Evolutionary conservation across 2,329 filamentous ascomycete genomes (phyloP).

Genomic region (Neocucurbitaria cava): DNA sequence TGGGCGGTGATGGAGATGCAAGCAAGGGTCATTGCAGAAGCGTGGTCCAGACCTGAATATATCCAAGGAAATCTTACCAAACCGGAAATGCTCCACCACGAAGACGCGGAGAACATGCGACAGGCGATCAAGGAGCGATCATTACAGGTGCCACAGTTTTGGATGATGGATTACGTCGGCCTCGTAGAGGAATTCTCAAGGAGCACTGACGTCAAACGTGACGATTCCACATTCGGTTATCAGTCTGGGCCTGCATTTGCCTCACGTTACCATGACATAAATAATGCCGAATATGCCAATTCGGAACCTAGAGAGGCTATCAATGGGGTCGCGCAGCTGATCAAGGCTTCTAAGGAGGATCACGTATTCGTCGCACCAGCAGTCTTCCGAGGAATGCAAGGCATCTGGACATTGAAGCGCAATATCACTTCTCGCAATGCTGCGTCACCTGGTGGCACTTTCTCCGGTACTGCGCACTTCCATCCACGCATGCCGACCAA

Average conservation of each 20-base stretch:
- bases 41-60: constrained; percentile 59
- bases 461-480: constrained; percentile 71
- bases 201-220: constrained; percentile 61
- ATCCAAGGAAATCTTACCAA: constrained; percentile 17
- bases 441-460: constrained; percentile 68
- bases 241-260: constrained; percentile 58
- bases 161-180: constrained; percentile 82
- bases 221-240: constrained; percentile 46
- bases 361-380: constrained; percentile 67
- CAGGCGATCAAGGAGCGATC: constrained; percentile 36
- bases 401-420: constrained; percentile 70
- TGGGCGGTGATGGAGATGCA: constrained; percentile 92
- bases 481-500: constrained; percentile 66
- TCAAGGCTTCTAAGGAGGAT: constrained; percentile 52
- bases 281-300: constrained; percentile 39
- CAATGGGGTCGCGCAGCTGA: constrained; percentile 52
- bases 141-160: constrained; percentile 70
- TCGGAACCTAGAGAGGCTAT: constrained; percentile 55
- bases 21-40: constrained; percentile 68
- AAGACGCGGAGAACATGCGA: constrained; percentile 52
- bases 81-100: constrained; percentile 23
- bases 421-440: constrained; percentile 62
- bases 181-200: constrained; percentile 74
- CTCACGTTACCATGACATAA: constrained; percentile 38
- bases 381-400: constrained; percentile 74